phyloP scores from a whole-genome alignment of 305 asterid genomes.

The Stenogyne calaminthoides region DNA sequence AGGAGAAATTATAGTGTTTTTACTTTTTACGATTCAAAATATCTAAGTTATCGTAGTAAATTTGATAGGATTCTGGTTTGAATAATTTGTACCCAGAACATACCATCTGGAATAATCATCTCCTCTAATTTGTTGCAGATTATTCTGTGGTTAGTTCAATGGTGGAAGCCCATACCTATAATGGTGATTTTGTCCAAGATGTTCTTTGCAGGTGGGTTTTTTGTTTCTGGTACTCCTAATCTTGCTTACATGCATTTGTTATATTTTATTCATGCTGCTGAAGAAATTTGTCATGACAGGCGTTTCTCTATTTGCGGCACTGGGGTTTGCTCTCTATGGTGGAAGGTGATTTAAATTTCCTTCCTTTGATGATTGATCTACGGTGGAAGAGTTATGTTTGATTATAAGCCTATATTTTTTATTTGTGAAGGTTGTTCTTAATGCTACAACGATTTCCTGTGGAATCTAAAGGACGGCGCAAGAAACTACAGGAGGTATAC shows the following conservation, averaged over 20 bases:
- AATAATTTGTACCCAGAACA: neutral
- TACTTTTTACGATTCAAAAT: no score
- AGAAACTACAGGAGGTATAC: conserved; percentile 92
- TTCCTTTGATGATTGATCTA: conserved; percentile 13
- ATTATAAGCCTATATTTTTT: conserved; percentile 16
- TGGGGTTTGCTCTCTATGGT: conserved; percentile 95
- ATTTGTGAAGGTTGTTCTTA: conserved; percentile 68
- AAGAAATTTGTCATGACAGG: conserved; percentile 51
- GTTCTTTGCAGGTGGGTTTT: conserved; percentile 86
- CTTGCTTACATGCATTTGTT: conserved; percentile 4
- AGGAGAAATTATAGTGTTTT: neutral
- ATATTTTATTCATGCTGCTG: conserved; percentile 29
- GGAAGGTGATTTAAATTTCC: conserved; percentile 65
- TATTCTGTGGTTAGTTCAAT: conserved; percentile 70
- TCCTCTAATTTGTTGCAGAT: conserved; percentile 54
- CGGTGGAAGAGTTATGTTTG: neutral
- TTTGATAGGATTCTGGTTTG: neutral
- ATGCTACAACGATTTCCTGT: conserved; percentile 95
- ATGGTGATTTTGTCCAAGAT: conserved; percentile 71
- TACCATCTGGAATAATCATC: conserved; percentile 14
- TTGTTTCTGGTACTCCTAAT: conserved; percentile 13
- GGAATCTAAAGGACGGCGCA: conserved; percentile 95
- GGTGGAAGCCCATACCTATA: conserved; percentile 85
- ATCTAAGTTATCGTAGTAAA: neutral
- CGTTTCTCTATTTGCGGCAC: conserved; percentile 85